These are phyloP conservation scores for Melastoma malabathricum DNA, from an alignment of 345 rosid species.

Conservation along the genomic window DNA sequence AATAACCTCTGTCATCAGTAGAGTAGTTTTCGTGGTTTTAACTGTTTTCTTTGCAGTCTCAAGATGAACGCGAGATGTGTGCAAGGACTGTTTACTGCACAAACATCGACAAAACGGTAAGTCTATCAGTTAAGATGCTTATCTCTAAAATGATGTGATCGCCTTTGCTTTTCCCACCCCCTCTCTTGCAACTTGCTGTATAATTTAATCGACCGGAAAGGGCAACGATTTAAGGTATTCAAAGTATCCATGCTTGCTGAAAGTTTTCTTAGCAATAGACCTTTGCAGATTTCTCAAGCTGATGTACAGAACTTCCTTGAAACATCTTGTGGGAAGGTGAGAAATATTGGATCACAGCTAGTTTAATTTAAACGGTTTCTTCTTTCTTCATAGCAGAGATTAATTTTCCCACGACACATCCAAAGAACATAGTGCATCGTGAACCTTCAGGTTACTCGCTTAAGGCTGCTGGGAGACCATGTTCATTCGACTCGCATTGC, in stretches of 20 bases:
- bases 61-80: constrained; percentile 94
- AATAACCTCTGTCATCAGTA: neutral
- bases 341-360: constrained; percentile 1
- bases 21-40: neutral
- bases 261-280: neutral
- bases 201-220: neutral
- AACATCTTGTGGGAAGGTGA: constrained; percentile 75
- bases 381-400: neutral
- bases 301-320: constrained; percentile 76
- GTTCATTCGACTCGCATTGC: constrained; percentile 82
- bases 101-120: constrained; percentile 79
- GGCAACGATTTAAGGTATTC: neutral
- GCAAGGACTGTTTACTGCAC: constrained; percentile 83
- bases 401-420: neutral
- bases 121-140: neutral
- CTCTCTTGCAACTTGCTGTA: neutral
- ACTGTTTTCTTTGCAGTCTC: constrained; percentile 47
- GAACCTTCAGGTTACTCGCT: constrained; percentile 48
- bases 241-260: constrained; percentile 4
- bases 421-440: neutral
- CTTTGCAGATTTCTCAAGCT: constrained; percentile 59
- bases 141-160: neutral
- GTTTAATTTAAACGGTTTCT: neutral
- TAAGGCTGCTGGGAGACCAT: constrained; percentile 79
- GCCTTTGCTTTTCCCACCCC: constrained; percentile 1